phyloP scores from a whole-genome alignment of 306 rosid species.

The Cucurbita ficifolia region DNA sequence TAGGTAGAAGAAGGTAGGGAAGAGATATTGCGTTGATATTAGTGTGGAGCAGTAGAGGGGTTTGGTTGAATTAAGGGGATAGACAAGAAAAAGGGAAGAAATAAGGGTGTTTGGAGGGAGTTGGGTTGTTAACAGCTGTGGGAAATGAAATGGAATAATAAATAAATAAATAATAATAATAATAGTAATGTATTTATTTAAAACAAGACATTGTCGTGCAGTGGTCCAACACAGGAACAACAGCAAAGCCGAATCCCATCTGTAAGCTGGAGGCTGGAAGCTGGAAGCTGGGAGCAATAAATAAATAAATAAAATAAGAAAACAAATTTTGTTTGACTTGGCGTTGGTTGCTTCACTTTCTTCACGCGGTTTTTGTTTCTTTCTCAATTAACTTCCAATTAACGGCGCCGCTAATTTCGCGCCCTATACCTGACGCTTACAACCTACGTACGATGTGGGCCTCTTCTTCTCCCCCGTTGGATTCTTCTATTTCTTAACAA shows the following conservation, averaged over 20 bases:
- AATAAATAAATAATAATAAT: no score
- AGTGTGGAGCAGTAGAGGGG: background rate
- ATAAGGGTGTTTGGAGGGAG: background rate
- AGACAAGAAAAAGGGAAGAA: background rate
- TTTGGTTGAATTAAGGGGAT: background rate
- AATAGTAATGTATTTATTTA: background rate
- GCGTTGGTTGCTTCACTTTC: background rate
- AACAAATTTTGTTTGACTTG: background rate
- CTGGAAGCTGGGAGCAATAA: background rate
- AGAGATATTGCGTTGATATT: background rate
- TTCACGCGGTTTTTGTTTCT: background rate
- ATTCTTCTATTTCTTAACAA: background rate
- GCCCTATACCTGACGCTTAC: background rate
- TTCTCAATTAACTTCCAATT: background rate
- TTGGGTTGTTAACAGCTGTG: background rate
- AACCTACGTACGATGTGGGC: no score
- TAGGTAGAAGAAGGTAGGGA: background rate
- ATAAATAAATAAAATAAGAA: no score
- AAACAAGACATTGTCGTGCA: background rate
- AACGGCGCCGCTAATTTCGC: constrained; percentile 6
- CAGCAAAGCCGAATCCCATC: background rate
- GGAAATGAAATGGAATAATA: background rate
- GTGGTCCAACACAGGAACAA: background rate
- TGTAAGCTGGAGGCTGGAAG: background rate
- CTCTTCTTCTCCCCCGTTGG: no score